phyloP scores from a whole-genome alignment of 1,284 basidiomycete species.

The Irpex sp. region DNA sequence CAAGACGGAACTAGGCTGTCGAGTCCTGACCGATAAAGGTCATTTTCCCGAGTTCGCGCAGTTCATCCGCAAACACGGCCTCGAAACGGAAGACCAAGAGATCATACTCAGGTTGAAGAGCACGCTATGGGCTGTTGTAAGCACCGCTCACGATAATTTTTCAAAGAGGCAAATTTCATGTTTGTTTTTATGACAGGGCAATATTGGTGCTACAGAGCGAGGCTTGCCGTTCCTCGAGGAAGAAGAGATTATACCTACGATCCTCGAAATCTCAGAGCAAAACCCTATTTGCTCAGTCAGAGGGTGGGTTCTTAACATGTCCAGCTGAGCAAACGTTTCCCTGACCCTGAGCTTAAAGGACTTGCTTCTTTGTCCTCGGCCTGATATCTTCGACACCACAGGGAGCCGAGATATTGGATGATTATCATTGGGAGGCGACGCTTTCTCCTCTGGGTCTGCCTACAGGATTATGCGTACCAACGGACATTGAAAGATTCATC shows the following conservation, averaged over 20 bases:
- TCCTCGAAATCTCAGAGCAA: slow-evolving; percentile 88
- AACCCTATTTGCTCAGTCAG: slow-evolving; percentile 89
- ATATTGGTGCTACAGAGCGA: slow-evolving; percentile 86
- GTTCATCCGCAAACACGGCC: slow-evolving; percentile 84
- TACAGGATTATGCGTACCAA: slow-evolving; percentile 88
- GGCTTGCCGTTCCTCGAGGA: slow-evolving; percentile 95
- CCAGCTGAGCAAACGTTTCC: too few species aligned
- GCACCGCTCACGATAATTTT: slow-evolving; percentile 28
- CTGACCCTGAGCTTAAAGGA: slow-evolving; percentile 44
- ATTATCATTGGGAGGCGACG: slow-evolving; percentile 91
- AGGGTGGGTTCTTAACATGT: slow-evolving; percentile 58
- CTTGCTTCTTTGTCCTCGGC: slow-evolving; percentile 94
- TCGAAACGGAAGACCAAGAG: slow-evolving; percentile 81
- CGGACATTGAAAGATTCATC: slow-evolving; percentile 78
- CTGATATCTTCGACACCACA: slow-evolving; percentile 72
- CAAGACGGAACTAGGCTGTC: slow-evolving; percentile 92
- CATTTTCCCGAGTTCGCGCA: slow-evolving; percentile 91
- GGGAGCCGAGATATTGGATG: slow-evolving; percentile 82
- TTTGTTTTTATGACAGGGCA: slow-evolving; percentile 59
- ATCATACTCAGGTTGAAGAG: slow-evolving; percentile 91
- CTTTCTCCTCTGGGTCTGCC: slow-evolving; percentile 84
- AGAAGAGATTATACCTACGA: slow-evolving; percentile 86
- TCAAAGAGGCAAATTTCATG: background rate
- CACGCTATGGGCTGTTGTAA: slow-evolving; percentile 92
- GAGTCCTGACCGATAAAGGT: slow-evolving; percentile 84